Conservation (phyloP, 768 basidiomycete species). For the Lactarius hengduanensis region DNA sequence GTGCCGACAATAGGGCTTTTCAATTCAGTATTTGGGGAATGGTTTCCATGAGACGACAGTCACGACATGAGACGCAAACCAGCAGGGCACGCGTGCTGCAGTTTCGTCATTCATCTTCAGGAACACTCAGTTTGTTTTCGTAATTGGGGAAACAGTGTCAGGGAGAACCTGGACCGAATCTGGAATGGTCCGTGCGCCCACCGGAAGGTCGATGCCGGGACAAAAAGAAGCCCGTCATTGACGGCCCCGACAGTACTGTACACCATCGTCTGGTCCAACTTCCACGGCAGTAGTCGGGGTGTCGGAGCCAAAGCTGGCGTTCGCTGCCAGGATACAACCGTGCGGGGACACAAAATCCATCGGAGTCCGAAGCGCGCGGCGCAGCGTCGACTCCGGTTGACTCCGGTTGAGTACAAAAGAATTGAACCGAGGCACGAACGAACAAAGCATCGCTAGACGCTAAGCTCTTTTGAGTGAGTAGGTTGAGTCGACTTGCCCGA, state of each 20-base stretch:
- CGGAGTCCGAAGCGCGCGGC: background rate
- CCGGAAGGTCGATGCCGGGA: background rate
- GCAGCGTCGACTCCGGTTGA: slow-evolving; percentile 1
- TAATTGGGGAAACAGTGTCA: background rate
- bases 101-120: background rate
- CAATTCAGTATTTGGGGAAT: background rate
- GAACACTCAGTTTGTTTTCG: background rate
- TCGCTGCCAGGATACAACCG: background rate
- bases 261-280: background rate
- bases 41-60: background rate
- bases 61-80: background rate
- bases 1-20: background rate
- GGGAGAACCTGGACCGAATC: background rate
- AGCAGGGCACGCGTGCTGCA: background rate
- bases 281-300: background rate
- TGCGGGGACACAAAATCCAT: background rate
- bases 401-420: slow-evolving; percentile 1
- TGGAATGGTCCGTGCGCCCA: background rate
- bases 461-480: background rate
- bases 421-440: background rate
- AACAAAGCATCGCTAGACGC: background rate
- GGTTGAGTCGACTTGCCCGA: too few relatives aligned
- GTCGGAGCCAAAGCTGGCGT: background rate
- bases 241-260: background rate
- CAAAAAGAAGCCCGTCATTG: background rate